Conservation (phyloP, 345 rosid genomes). For the Punica granatum region DNA sequence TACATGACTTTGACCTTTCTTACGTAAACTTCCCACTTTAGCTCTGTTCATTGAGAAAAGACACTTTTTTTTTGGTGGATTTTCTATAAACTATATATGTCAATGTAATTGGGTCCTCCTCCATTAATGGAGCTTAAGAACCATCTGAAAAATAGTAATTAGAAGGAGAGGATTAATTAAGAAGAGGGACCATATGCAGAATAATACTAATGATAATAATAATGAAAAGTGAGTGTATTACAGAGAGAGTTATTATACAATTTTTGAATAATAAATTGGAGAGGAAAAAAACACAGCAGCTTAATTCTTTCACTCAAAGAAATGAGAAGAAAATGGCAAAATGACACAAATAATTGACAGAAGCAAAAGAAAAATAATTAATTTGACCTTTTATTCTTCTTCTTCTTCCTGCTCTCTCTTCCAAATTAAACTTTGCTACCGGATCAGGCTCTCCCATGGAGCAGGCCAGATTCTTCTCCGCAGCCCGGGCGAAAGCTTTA, state of each 20-base stretch:
- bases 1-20: background rate
- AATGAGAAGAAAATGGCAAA: background rate
- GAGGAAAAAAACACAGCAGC: background rate
- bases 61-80: too few relatives aligned
- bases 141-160: too few relatives aligned
- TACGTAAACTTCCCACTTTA: background rate
- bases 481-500: background rate
- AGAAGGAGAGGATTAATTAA: background rate
- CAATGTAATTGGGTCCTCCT: too few relatives aligned
- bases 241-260: background rate
- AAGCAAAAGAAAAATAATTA: background rate
- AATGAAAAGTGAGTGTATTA: background rate
- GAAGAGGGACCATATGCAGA: background rate
- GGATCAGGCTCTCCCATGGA: background rate
- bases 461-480: background rate
- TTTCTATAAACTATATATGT: too few relatives aligned
- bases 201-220: background rate
- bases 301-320: background rate
- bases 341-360: background rate
- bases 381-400: background rate
- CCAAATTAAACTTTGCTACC: background rate
- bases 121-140: too few relatives aligned
- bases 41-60: background rate
- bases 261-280: background rate
- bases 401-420: background rate